phyloP scores from a whole-genome alignment of 176 grass and related monocot genomes.

The Oryza rufipogon region DNA sequence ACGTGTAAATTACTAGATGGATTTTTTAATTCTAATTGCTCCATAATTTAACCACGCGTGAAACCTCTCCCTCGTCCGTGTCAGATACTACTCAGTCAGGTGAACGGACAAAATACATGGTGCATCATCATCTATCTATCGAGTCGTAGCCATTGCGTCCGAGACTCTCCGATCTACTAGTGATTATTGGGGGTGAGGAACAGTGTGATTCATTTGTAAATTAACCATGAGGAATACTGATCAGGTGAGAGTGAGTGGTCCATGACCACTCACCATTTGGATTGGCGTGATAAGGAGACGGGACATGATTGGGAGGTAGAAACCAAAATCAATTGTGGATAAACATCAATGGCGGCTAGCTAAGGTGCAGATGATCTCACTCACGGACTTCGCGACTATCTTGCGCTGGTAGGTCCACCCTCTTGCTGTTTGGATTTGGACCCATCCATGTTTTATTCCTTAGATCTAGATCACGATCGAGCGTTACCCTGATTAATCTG shows the following conservation, averaged over 20 bases:
- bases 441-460: background rate
- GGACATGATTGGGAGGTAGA: background rate
- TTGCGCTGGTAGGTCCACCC: background rate
- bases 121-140: background rate
- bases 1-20: no score
- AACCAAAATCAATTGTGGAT: slow-evolving; percentile 44
- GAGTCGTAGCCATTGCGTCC: slow-evolving; percentile 12
- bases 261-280: background rate
- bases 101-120: no score
- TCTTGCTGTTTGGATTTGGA: background rate
- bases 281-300: no score
- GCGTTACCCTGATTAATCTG: background rate
- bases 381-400: background rate
- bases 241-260: background rate
- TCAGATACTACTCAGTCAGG: background rate
- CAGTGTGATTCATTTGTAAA: background rate
- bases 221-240: background rate
- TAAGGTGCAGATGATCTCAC: background rate
- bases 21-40: no score
- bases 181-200: background rate
- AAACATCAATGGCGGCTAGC: slow-evolving; percentile 24
- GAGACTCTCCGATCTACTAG: background rate
- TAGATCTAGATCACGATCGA: background rate
- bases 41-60: rapidly evolving
- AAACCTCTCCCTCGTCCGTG: background rate